Percentiles rank a stretch among this genome's conserved stretches.
Evolutionary conservation across 495 filamentous ascomycete species (phyloP).

Genomic region (Aspergillus panamensis): DNA sequence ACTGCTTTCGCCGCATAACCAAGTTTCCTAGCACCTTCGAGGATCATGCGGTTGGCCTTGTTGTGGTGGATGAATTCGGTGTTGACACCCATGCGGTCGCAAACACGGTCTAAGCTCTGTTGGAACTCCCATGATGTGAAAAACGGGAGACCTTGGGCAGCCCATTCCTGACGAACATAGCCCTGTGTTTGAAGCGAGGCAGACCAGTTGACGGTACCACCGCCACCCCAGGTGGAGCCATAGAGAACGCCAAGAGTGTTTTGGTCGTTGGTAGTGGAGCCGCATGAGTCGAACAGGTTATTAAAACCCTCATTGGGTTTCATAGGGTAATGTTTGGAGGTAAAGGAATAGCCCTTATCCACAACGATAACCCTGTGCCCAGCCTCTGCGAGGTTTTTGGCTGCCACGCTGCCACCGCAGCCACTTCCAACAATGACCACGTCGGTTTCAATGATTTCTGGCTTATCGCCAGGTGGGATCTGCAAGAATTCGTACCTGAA

Average conservation of each 20-base stretch:
- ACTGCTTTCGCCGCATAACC: constrained; percentile 68
- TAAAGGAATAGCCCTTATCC: constrained; percentile 76
- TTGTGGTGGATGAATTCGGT: constrained; percentile 66
- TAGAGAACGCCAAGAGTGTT: constrained; percentile 57
- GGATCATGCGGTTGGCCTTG: constrained; percentile 58
- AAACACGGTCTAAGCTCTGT: constrained; percentile 67
- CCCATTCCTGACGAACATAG: constrained; percentile 82
- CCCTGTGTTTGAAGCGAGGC: constrained; percentile 78
- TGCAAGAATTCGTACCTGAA: constrained; percentile 55
- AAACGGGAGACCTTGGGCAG: constrained; percentile 64
- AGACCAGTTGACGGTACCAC: constrained; percentile 85
- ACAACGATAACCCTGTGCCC: constrained; percentile 75
- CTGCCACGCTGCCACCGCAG: constrained; percentile 79
- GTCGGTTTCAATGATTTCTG: constrained; percentile 67
- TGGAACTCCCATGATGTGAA: constrained; percentile 77
- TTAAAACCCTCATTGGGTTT: constrained; percentile 47
- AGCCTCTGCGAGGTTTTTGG: constrained; percentile 74
- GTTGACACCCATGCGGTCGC: constrained; percentile 75
- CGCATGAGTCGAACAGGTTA: constrained; percentile 64
- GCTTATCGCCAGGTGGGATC: constrained; percentile 41
- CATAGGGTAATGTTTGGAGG: constrained; percentile 72
- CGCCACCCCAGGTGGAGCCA: constrained; percentile 78
- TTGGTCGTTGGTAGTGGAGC: constrained; percentile 57
- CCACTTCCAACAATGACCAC: constrained; percentile 84
- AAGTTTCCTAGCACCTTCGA: constrained; percentile 72